Evolutionary conservation across 2,329 filamentous ascomycete species (phyloP).

Genomic region (Fusarium subglutinans): DNA sequence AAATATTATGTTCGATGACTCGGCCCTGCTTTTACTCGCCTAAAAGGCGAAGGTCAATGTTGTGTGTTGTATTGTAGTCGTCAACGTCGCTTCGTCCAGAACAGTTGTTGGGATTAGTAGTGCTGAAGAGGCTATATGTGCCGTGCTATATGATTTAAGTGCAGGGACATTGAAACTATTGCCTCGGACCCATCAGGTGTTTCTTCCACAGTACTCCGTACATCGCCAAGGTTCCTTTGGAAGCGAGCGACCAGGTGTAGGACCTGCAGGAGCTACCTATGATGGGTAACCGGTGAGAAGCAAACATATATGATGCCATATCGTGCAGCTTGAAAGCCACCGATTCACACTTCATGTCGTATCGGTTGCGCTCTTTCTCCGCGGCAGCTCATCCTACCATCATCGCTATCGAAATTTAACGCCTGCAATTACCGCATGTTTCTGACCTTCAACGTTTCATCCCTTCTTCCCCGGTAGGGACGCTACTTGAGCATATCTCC

Average conservation of each 20-base stretch:
- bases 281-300: background rate
- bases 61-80: slow-evolving; percentile 14
- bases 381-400: background rate
- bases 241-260: background rate
- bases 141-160: slow-evolving; percentile 22
- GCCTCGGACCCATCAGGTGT: slow-evolving; percentile 28
- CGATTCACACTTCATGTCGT: background rate
- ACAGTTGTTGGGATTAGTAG: background rate
- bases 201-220: background rate
- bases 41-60: slow-evolving; percentile 1
- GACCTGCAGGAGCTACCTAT: background rate
- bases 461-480: slow-evolving; percentile 29
- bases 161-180: slow-evolving; percentile 30
- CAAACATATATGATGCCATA: background rate
- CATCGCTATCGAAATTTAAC: slow-evolving; percentile 13
- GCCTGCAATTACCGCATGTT: slow-evolving; percentile 13
- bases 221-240: background rate
- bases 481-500: background rate
- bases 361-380: background rate
- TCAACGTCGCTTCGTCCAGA: slow-evolving; percentile 19
- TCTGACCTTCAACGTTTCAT: slow-evolving; percentile 36
- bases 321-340: slow-evolving; percentile 7
- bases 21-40: background rate
- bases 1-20: background rate
- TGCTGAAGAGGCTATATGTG: slow-evolving; percentile 33